Evolutionary conservation across 2,329 filamentous ascomycete species (phyloP), one percentile per base, ranked within the genome.

Genomic region (Xylariaceae sp.): DNA sequence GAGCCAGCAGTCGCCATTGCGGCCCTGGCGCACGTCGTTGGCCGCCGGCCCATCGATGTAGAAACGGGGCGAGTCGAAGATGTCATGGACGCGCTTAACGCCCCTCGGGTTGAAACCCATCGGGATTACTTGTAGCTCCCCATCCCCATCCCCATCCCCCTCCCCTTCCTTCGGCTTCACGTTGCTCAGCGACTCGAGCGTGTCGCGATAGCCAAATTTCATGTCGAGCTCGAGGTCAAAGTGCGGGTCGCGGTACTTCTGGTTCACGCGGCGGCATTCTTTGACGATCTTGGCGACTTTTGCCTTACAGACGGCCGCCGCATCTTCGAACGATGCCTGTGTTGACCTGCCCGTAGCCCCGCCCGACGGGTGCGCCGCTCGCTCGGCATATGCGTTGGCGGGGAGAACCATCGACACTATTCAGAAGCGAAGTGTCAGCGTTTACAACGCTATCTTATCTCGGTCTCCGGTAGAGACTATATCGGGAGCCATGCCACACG

Each of bases 171-270:
- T 5, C 5, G 37, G n/a, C 37, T 56, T 61, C 5, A 58, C 63
- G 61, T 77, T 74, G 61, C 67, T 65, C 18, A 77, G 72, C 34
- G 72, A 73, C 54, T 76, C 69, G 21, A 81, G 71, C 30, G 77
- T 81, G 63, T 83, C 76, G 40, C 73, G 72, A 5, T 67, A 70
- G n/a, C 73, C 71, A 36, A 75, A 74, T 71, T 89, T 87, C 57
- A 91, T 76, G 67, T 92, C 88, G 36, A 81, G 75, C 66, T 94
- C 89, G 48, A 95, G 83, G 67, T 95, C 87, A 66, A 95, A 95
- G 68, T 94, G 84, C n/a, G 85, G 82, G 66, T 95, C 89, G 15
- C 86, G 81, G 67, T 95, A 96, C 70, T 90, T 92, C 65, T 90
- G 86, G 70, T 95, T 95, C 53, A 90, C 76, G 8, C 88, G 80